Base-by-base conservation (phyloP, 805 yeast species). In the Torulaspora gathmanii region DNA sequence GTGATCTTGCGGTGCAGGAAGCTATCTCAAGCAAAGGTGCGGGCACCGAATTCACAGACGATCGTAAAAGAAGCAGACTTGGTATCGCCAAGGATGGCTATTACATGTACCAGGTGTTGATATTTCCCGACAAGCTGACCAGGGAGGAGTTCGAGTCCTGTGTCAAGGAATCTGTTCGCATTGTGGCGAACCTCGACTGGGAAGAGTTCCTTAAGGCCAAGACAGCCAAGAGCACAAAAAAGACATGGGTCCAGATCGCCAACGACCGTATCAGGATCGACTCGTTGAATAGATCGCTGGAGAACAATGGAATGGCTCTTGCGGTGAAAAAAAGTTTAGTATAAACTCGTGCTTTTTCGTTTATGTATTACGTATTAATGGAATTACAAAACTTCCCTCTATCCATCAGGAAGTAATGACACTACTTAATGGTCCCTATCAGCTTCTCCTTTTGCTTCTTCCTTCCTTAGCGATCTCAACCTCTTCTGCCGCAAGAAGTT, bases 1-100 rank as follows among this genome's bases (percentile, higher is more conserved):
- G 64, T 5, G 47, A 35, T 17, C 40, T 46, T 20, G 61, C 58
- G 11, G 53, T 57, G 3, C 30, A 40, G 12, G 53, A 55, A 26
- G 40, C 34, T 15, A 42, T 22, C 2, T 20, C 29, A 12, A 16
- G 38, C 16, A 13, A 25, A 10, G 22, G 22, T 9, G 11, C 20
- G 9, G 42, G 36, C 27, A 34, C 40, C 10, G 36, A 34, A 9
- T 42, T 26, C 16, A 17, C 42, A 13, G 49, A 47, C 27, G 20
- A 19, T 16, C 9, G 15, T 13, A 58, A 57, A 6, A 37, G 55
- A 26, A 42, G 54, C 20, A 37, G 44, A 20, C 28, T 23, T 7
- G 64, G 64, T 0, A 42, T 53, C 3, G 60, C 67, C 5, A 64
- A 63, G 38, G 67, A 64, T 44, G 69, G 69, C 3, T 48, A 50